Evolutionary conservation across 768 basidiomycete genomes (phyloP), one percentile per base, ranked within the genome.

Genomic region (Cystofilobasidium ferigula): DNA sequence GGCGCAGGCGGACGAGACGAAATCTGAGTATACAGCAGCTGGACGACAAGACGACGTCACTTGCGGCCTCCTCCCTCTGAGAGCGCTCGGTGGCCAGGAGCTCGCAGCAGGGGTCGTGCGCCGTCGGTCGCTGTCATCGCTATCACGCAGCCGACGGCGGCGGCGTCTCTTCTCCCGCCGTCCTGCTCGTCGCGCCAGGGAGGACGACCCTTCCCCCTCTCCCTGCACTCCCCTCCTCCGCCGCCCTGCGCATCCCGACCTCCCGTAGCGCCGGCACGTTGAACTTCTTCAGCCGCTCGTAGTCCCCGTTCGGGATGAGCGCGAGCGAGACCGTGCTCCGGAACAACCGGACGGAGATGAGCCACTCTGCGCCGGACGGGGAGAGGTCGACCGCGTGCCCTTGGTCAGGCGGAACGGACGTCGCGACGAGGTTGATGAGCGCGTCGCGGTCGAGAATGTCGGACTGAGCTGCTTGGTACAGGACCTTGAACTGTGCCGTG

Each of bases 381-480:
- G 24, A 42, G n/a, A 64, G 58, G 35, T 64, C 45, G 32, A 64
- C 63, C n/a, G 22, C 30, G 24, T 64, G 63, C 16, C 57, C 57
- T 51, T 36, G 43, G 35, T 51, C 43, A 6, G 22, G 45, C 3
- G 63, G 63, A 2, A 59, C 63, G 20, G 63, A 45, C 1, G 22
- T 35, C 13, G 57, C 63, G n/a, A 64, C 43, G 6, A 26, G 26
- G n/a, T 26, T 18, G 34, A 64, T 58, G 35, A 64, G 57, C 1
- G 16, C 58, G 26, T 58, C 57, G n/a, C 58, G 42, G 36, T 59
- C 63, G 24, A 59, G 47, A 7, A 43, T 28, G 32, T 36, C 40
- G 34, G 47, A 24, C 32, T 64, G 63, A 22, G 57, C 57, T 5
- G 63, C 42, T 10, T 64, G 63, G 34, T 64, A 56, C 28, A 58